Conservation (phyloP, 164 flowering plant genomes). For the Vitis rupestris region DNA sequence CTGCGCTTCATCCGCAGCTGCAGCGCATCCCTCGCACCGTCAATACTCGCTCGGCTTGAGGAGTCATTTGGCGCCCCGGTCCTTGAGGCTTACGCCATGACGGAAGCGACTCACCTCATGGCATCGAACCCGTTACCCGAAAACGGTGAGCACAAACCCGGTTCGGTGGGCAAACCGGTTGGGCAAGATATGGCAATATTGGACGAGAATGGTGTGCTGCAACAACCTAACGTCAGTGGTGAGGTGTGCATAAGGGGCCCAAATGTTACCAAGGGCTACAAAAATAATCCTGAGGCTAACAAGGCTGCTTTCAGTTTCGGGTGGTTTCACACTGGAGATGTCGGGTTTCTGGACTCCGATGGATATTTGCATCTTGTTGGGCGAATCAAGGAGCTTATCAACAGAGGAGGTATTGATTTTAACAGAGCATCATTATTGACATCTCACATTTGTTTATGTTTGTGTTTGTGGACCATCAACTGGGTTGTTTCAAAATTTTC, state of each 20-base stretch:
- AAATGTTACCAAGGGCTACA: no score
- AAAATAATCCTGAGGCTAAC: no score
- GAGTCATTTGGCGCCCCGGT: slow-evolving; percentile 83
- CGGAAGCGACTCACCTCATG: slow-evolving; percentile 20
- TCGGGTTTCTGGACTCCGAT: slow-evolving; percentile 58
- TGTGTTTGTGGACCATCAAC: slow-evolving; percentile 29
- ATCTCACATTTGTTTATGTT: no score
- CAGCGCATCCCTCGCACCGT: slow-evolving; percentile 77
- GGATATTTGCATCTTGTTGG: slow-evolving; percentile 77
- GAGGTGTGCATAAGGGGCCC: no score
- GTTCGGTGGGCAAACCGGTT: no score
- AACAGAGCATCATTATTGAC: slow-evolving; percentile 54
- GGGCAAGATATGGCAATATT: no score
- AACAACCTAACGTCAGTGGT: not conserved
- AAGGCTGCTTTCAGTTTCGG: slow-evolving; percentile 4
- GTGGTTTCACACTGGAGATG: slow-evolving; percentile 80
- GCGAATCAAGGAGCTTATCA: slow-evolving; percentile 76
- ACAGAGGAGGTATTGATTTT: slow-evolving; percentile 61
- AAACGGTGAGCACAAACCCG: no score
- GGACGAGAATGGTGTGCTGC: no score
- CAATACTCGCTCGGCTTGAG: slow-evolving; percentile 63
- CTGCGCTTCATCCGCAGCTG: slow-evolving; percentile 94
- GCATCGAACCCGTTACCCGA: no score
- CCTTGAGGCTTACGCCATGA: slow-evolving; percentile 89
- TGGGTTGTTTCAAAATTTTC: no score